Percentiles rank a stretch among this genome's conserved stretches.
These are phyloP conservation scores for Lachnellula cervina DNA, from an alignment of 2,329 filamentous ascomycete species.

Conservation along the genomic window DNA sequence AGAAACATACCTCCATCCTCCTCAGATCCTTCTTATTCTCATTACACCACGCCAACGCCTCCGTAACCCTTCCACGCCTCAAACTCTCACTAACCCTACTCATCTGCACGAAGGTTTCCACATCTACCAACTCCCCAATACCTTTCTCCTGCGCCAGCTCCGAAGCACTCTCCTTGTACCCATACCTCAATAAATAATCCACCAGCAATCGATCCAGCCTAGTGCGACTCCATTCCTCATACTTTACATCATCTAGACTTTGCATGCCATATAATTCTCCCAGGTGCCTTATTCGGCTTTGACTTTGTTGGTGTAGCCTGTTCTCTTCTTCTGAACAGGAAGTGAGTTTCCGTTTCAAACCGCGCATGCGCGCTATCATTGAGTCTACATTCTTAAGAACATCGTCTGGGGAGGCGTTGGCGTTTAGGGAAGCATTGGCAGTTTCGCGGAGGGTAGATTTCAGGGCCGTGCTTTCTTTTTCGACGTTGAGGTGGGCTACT, in stretches of 20 bases:
- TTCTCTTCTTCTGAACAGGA: conserved; percentile 74
- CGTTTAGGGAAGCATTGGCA: conserved; percentile 36
- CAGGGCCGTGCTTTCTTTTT: conserved; percentile 62
- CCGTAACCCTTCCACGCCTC: conserved; percentile 62
- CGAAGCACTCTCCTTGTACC: conserved; percentile 72
- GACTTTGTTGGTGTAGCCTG: conserved; percentile 67
- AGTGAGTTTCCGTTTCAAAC: conserved; percentile 81
- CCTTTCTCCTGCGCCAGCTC: conserved; percentile 69
- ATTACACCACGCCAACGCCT: conserved; percentile 83
- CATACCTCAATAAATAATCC: conserved; percentile 85
- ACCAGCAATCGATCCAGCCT: conserved; percentile 80
- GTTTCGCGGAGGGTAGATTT: conserved; percentile 58
- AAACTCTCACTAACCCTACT: conserved; percentile 72
- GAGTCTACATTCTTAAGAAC: conserved; percentile 76
- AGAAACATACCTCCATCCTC: conserved; percentile 66
- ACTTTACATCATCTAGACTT: conserved; percentile 83
- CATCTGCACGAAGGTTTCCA: conserved; percentile 82
- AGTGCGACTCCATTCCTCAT: conserved; percentile 82
- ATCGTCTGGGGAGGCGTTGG: conserved; percentile 64
- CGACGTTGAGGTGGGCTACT: conserved; percentile 69
- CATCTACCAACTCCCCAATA: conserved; percentile 79
- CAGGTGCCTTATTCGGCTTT: conserved; percentile 74
- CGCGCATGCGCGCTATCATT: conserved; percentile 81
- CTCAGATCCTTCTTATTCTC: conserved; percentile 92
- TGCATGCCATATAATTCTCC: conserved; percentile 75